Conservation (phyloP, 495 filamentous ascomycete genomes). For the Penicilliopsis zonata region DNA sequence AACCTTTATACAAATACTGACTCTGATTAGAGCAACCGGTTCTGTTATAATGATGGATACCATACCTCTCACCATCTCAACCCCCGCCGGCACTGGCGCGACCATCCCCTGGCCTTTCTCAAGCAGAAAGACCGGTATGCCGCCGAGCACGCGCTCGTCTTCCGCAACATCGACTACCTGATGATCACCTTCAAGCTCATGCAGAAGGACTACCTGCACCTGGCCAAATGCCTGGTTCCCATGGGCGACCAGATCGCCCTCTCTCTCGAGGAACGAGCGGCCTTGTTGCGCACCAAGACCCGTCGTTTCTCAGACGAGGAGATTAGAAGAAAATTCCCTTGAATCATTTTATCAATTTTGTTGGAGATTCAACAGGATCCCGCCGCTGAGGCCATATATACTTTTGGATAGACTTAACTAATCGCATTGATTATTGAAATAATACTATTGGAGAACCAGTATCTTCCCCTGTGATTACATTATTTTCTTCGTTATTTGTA, state of each 20-base stretch:
- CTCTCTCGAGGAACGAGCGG: conserved; percentile 45
- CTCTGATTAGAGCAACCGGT: conserved; percentile 47
- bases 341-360: too few relatives aligned
- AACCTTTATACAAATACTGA: conserved; percentile 8
- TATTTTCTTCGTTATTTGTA: too few relatives aligned
- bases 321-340: conserved; percentile 25
- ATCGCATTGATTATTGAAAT: too few relatives aligned
- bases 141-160: conserved; percentile 49
- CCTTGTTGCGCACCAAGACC: conserved; percentile 51
- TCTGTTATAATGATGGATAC: conserved; percentile 69
- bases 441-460: too few relatives aligned
- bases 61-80: conserved; percentile 70
- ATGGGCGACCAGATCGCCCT: conserved; percentile 55
- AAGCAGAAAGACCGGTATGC: conserved; percentile 47
- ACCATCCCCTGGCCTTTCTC: conserved; percentile 57
- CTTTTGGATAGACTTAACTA: too few relatives aligned
- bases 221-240: conserved; percentile 54
- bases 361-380: too few relatives aligned
- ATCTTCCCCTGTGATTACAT: too few relatives aligned
- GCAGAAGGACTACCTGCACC: conserved; percentile 47
- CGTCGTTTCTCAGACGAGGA: conserved; percentile 45
- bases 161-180: conserved; percentile 60
- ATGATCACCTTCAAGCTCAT: conserved; percentile 52
- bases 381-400: too few relatives aligned
- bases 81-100: conserved; percentile 60